A percentile compares a stretch with the other conserved stretches of the same genome.
Conservation (phyloP, 352 stramenopile genomes). For the Phytophthora brassicae region DNA sequence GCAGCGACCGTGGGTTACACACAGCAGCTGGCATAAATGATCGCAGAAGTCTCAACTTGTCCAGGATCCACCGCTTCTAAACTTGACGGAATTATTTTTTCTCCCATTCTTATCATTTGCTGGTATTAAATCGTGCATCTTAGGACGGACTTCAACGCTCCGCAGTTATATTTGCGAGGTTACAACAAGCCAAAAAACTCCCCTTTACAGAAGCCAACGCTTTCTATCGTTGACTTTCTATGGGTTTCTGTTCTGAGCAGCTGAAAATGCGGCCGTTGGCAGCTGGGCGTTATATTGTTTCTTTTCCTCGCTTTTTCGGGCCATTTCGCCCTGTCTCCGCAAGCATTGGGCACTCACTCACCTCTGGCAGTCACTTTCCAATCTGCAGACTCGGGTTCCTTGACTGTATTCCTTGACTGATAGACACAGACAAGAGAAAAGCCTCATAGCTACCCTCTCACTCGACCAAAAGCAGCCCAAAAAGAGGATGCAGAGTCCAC, state of each 20-base stretch:
- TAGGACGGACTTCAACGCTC: slow-evolving; percentile 6
- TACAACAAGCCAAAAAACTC: neutral
- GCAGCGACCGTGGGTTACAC: slow-evolving; percentile 28
- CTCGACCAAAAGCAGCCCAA: neutral
- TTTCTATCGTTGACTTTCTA: slow-evolving; percentile 28
- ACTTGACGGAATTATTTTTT: slow-evolving; percentile 7
- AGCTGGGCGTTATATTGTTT: slow-evolving; percentile 31
- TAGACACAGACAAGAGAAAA: slow-evolving; percentile 20
- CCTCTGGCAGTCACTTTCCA: slow-evolving; percentile 25
- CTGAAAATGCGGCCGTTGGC: slow-evolving; percentile 25
- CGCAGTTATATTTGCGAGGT: slow-evolving; percentile 8
- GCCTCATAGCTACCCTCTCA: slow-evolving; percentile 15
- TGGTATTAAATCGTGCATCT: slow-evolving; percentile 5
- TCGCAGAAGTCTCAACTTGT: neutral
- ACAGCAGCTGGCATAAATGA: slow-evolving; percentile 29
- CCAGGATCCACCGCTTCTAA: neutral
- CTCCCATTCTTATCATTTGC: slow-evolving; percentile 12
- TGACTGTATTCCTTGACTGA: slow-evolving; percentile 3
- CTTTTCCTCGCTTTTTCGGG: slow-evolving; percentile 41
- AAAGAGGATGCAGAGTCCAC: slow-evolving; percentile 44
- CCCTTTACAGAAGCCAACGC: slow-evolving; percentile 3
- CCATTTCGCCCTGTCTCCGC: slow-evolving; percentile 24
- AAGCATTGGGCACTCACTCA: slow-evolving; percentile 8
- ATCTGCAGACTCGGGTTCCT: slow-evolving; percentile 10
- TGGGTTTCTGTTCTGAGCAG: neutral